Conservation (phyloP, 176 grass and related monocot species). For the Saccharum spontaneum region DNA sequence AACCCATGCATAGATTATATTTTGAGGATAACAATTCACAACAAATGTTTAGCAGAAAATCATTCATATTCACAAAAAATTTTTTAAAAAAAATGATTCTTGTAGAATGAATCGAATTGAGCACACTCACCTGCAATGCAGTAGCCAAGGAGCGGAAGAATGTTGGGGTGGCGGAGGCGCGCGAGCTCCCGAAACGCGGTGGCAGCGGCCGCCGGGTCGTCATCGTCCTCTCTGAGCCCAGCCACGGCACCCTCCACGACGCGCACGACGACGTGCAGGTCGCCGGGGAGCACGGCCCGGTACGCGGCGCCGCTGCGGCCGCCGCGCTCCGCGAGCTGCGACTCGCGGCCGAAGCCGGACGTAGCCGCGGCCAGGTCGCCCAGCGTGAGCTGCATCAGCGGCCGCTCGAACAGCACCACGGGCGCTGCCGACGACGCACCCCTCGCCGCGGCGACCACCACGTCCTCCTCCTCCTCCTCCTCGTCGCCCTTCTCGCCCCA, state of each 20-base stretch:
- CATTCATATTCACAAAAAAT: background rate
- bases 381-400: conserved; percentile 74
- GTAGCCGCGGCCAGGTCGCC: conserved; percentile 70
- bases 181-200: conserved; percentile 62
- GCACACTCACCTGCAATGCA: conserved; percentile 77
- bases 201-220: conserved; percentile 25
- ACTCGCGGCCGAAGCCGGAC: conserved; percentile 84
- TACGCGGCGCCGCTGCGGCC: conserved; percentile 75
- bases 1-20: background rate
- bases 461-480: conserved; percentile 14
- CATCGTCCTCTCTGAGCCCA: conserved; percentile 37
- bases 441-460: conserved; percentile 32
- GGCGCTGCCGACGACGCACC: conserved; percentile 37
- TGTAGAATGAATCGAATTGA: too few relatives aligned
- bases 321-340: conserved; percentile 75
- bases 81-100: too few relatives aligned
- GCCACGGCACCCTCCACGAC: conserved; percentile 51
- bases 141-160: conserved; percentile 84
- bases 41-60: background rate
- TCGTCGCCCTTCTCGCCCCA: conserved; percentile 15
- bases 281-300: conserved; percentile 71
- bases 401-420: conserved; percentile 91
- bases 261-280: conserved; percentile 82
- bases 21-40: background rate
- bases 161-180: conserved; percentile 80